phyloP scores from a whole-genome alignment of 2,329 filamentous ascomycete genomes.

The Aspergillus carbonarius region DNA sequence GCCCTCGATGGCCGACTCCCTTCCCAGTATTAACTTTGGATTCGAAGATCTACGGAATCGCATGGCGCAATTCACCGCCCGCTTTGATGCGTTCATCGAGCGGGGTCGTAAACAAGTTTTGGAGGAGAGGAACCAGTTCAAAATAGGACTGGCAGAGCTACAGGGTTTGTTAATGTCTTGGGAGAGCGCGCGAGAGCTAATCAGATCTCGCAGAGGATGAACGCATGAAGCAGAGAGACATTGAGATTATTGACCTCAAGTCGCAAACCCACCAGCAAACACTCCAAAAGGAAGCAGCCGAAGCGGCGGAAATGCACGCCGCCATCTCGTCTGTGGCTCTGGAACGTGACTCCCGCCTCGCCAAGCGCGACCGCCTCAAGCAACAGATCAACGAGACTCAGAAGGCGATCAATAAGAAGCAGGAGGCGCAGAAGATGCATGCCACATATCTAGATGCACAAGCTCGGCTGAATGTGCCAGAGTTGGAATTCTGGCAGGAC shows the following conservation, averaged over 20 bases:
- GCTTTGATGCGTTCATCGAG: conserved; percentile 93
- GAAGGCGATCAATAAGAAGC: conserved; percentile 45
- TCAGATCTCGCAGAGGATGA: conserved; percentile 68
- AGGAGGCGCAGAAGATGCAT: conserved; percentile 48
- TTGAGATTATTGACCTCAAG: conserved; percentile 69
- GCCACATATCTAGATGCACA: conserved; percentile 77
- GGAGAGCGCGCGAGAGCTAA: conserved; percentile 6
- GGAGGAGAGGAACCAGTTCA: conserved; percentile 92
- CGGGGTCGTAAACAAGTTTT: conserved; percentile 83
- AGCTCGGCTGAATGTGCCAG: conserved; percentile 83
- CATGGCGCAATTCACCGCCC: conserved; percentile 87
- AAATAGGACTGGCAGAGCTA: conserved; percentile 82
- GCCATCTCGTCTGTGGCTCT: conserved; percentile 57
- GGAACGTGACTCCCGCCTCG: conserved; percentile 56
- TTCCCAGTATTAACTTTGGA: conserved; percentile 90
- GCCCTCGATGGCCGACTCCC: conserved; percentile 62
- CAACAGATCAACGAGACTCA: conserved; percentile 55
- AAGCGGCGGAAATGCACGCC: conserved; percentile 62
- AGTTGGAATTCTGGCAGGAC: conserved; percentile 93
- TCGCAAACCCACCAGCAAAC: conserved; percentile 56
- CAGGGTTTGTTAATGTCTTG: conserved; percentile 61
- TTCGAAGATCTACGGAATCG: conserved; percentile 93
- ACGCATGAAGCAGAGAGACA: conserved; percentile 82
- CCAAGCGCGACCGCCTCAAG: conserved; percentile 57
- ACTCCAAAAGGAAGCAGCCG: conserved; percentile 59